These are phyloP conservation scores for Cydonia oblonga DNA, from an alignment of 331 rosid genomes.

Conservation along the genomic window DNA sequence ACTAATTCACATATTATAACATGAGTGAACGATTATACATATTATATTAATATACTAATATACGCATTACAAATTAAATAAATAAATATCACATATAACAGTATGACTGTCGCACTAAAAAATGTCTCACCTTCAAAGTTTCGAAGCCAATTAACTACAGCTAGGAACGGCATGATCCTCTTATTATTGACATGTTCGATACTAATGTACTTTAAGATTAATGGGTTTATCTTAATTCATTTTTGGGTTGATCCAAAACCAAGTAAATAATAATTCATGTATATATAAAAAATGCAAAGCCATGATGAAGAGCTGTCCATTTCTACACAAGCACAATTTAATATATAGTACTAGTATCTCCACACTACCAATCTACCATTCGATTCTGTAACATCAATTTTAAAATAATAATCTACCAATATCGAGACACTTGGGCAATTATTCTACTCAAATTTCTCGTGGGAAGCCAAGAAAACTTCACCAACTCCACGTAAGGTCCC, in stretches of 20 bases:
- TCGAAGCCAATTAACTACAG: neutral
- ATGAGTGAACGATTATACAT: too few species aligned
- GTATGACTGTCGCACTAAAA: too few species aligned
- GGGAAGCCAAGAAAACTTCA: constrained; percentile 11
- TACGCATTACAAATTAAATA: too few species aligned
- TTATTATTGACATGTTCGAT: neutral
- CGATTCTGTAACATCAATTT: constrained; percentile 15
- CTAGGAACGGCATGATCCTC: neutral
- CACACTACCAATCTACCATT: constrained; percentile 5
- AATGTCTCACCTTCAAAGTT: neutral
- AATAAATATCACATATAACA: too few species aligned
- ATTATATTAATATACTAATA: too few species aligned
- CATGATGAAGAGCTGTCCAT: neutral
- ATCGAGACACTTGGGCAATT: constrained; percentile 37
- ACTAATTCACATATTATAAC: too few species aligned
- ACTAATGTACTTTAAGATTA: neutral
- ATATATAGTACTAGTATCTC: neutral
- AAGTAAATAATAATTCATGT: neutral
- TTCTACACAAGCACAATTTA: neutral
- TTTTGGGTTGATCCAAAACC: neutral
- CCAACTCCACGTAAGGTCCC: constrained; percentile 37
- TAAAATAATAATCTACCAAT: constrained; percentile 15
- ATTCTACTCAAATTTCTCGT: constrained; percentile 3
- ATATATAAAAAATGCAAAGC: neutral
- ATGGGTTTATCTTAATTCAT: neutral